Evolutionary conservation across 768 basidiomycete genomes (phyloP).

Genomic region (Podaxis carcinomalis): DNA sequence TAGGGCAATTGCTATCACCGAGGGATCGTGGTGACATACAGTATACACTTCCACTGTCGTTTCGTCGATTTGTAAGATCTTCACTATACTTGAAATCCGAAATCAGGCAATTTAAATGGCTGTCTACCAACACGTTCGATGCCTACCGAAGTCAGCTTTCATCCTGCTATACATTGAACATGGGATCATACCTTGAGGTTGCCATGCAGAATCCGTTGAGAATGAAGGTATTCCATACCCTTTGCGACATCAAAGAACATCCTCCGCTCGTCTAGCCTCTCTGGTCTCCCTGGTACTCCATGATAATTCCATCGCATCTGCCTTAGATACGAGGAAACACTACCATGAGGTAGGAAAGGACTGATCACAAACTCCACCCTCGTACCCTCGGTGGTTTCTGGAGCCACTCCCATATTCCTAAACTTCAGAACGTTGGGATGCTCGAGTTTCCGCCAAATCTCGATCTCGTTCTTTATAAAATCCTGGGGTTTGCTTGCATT

Average conservation of each 20-base stretch:
- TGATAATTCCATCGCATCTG: conserved; percentile 32
- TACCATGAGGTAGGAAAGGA: background rate
- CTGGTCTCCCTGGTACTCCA: conserved; percentile 20
- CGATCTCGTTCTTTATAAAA: conserved; percentile 33
- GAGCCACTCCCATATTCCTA: conserved; percentile 58
- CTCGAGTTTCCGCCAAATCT: conserved; percentile 54
- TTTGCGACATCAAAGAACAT: conserved; percentile 62
- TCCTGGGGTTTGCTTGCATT: background rate
- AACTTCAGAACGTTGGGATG: conserved; percentile 62
- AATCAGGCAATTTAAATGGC: conserved; percentile 53
- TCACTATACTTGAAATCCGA: conserved; percentile 69
- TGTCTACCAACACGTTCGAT: conserved; percentile 63
- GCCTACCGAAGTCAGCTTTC: conserved; percentile 20
- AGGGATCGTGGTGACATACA: conserved; percentile 19
- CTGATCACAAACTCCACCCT: conserved; percentile 44
- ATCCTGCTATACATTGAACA: background rate
- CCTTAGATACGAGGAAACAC: background rate
- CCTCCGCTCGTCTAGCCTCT: conserved; percentile 32
- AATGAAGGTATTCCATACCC: conserved; percentile 71
- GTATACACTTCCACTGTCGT: conserved; percentile 49
- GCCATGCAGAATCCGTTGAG: conserved; percentile 57
- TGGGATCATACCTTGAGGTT: conserved; percentile 33
- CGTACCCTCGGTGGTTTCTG: conserved; percentile 50
- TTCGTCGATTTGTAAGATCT: conserved; percentile 22
- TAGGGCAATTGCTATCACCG: background rate